These are phyloP conservation scores for Penicillium sp. DNA, from an alignment of 2,329 filamentous ascomycete genomes.

Conservation along the genomic window DNA sequence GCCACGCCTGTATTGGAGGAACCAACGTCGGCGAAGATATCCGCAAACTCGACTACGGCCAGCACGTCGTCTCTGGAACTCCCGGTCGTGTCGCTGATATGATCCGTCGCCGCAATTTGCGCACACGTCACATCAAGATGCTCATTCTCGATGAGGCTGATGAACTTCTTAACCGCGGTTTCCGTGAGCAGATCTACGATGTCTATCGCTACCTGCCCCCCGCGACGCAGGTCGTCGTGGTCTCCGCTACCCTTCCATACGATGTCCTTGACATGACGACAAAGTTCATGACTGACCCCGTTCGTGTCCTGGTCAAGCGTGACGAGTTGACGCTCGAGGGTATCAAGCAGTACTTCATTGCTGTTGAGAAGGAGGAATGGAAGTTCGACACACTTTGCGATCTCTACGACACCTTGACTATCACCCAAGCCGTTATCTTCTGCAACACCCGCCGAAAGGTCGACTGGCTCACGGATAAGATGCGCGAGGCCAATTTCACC, in stretches of 20 bases:
- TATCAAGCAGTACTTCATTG: constrained; percentile 99
- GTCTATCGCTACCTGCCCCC: constrained; percentile 99
- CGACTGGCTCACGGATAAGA: constrained; percentile 99
- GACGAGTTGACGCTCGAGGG: constrained; percentile 98
- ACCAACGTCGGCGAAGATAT: constrained; percentile 98
- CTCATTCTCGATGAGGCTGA: constrained; percentile 99
- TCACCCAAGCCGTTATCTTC: constrained; percentile 99
- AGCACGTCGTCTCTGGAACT: constrained; percentile 95
- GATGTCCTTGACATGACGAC: constrained; percentile 99
- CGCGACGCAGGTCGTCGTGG: constrained; percentile 95
- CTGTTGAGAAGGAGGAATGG: constrained; percentile 99
- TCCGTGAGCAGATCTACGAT: constrained; percentile 99
- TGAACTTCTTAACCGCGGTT: constrained; percentile 96
- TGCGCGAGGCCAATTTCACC: constrained; percentile 96
- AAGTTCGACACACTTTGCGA: constrained; percentile 99
- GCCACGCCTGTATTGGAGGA: constrained; percentile 98
- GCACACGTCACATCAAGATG: constrained; percentile 99
- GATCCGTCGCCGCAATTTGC: constrained; percentile 96
- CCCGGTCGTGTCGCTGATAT: constrained; percentile 99
- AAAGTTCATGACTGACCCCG: constrained; percentile 99
- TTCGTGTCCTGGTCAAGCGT: constrained; percentile 99
- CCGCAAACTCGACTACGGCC: constrained; percentile 92
- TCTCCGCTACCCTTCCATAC: constrained; percentile 98
- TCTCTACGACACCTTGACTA: constrained; percentile 98
- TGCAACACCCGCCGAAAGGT: constrained; percentile 99